Percentiles rank a stretch among this genome's conserved stretches.
Evolutionary conservation across 2,329 filamentous ascomycete genomes (phyloP).

Genomic region (Calonectria multiphialidica): DNA sequence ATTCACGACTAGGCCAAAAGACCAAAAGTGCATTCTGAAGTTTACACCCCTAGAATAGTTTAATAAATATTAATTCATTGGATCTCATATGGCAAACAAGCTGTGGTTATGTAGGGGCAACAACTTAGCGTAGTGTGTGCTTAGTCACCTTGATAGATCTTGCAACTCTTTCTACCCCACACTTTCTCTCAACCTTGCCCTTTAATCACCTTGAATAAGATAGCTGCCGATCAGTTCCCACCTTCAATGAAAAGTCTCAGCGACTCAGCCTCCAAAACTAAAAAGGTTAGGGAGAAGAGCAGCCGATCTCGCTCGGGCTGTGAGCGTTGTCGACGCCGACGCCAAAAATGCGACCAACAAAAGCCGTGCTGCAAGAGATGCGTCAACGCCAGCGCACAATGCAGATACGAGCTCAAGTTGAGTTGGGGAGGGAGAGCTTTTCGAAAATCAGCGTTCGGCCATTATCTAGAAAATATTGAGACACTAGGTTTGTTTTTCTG

Average conservation of each 20-base stretch:
- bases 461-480: slow-evolving; percentile 17
- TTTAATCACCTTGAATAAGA: neutral
- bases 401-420: slow-evolving; percentile 28
- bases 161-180: neutral
- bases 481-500: slow-evolving; percentile 2
- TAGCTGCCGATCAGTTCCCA: neutral
- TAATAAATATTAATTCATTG: no score
- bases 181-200: neutral
- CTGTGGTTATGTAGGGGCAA: neutral
- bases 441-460: slow-evolving; percentile 28
- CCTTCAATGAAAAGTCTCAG: neutral
- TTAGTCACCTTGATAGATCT: neutral
- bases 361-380: slow-evolving; percentile 33
- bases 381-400: slow-evolving; percentile 4
- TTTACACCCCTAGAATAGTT: slow-evolving; percentile 24
- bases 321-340: slow-evolving; percentile 27
- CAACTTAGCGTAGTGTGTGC: neutral
- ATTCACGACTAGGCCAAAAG: slow-evolving; percentile 33
- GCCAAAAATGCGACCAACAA: slow-evolving; percentile 34
- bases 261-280: neutral
- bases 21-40: slow-evolving; percentile 27
- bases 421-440: slow-evolving; percentile 32
- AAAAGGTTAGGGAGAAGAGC: neutral
- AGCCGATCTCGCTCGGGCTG: slow-evolving; percentile 32
- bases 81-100: no score